Evolutionary conservation across 371 early-diverging fungal species (phyloP).

Genomic region (Zopfochytrium polystomum): DNA sequence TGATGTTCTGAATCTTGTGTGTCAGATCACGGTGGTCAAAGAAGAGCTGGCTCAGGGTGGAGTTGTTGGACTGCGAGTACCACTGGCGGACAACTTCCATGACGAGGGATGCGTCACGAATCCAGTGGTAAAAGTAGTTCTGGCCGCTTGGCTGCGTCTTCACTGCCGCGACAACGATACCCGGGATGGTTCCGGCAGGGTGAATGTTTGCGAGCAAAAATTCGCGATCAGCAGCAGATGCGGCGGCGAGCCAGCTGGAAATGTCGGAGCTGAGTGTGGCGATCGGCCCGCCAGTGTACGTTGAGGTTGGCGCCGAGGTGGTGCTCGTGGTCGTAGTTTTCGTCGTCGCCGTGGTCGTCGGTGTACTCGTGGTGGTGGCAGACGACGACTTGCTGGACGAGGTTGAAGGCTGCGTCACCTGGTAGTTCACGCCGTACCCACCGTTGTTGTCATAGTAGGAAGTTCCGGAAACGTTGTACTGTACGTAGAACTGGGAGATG

Average conservation of each 20-base stretch:
- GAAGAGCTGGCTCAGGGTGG: constrained; percentile 8
- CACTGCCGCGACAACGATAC: constrained; percentile 54
- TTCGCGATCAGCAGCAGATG: background rate
- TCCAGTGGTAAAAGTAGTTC: constrained; percentile 78
- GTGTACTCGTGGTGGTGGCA: background rate
- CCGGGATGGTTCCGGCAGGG: constrained; percentile 28
- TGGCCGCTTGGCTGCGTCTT: constrained; percentile 26
- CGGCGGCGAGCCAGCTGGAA: constrained; percentile 10
- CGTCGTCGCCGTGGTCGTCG: background rate
- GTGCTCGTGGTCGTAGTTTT: too few relatives aligned
- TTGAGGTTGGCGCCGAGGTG: too few relatives aligned
- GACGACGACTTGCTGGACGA: background rate
- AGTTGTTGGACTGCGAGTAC: constrained; percentile 11
- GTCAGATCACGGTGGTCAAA: constrained; percentile 11
- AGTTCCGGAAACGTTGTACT: constrained; percentile 38
- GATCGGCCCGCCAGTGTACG: too few relatives aligned
- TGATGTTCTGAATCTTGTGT: constrained; percentile 19
- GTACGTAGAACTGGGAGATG: constrained; percentile 43
- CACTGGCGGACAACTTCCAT: constrained; percentile 35
- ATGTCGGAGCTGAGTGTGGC: background rate
- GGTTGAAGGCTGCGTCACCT: background rate
- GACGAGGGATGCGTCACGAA: constrained; percentile 67
- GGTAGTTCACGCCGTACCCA: constrained; percentile 1
- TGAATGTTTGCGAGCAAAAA: constrained; percentile 2
- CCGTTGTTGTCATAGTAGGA: constrained; percentile 46